phyloP scores from a whole-genome alignment of 148 eudicot species.

The Nepenthes mirabilis region DNA sequence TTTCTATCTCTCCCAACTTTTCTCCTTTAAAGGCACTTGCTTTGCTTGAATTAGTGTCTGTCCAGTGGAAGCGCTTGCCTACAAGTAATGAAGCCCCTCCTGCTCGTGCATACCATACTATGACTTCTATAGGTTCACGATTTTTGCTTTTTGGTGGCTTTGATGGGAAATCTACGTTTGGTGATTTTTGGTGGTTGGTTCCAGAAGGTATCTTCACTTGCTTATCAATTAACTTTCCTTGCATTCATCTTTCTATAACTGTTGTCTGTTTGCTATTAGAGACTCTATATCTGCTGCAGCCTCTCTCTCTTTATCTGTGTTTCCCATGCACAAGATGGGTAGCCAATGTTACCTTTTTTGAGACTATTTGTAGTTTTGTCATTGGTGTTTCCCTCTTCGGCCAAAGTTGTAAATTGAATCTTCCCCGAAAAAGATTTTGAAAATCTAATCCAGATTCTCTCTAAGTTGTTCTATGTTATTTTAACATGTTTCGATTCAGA shows the following conservation, averaged over 20 bases:
- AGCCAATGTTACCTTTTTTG: too few relatives aligned
- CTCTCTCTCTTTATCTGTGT: too few relatives aligned
- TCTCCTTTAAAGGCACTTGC: neutral
- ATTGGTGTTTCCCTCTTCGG: too few relatives aligned
- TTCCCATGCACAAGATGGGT: too few relatives aligned
- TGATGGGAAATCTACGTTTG: conserved; percentile 93
- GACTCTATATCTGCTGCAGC: too few relatives aligned
- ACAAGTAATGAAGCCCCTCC: conserved; percentile 71
- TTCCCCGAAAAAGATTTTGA: too few relatives aligned
- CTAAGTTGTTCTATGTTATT: too few relatives aligned
- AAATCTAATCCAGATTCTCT: too few relatives aligned
- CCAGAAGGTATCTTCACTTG: conserved; percentile 62
- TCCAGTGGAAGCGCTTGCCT: conserved; percentile 79
- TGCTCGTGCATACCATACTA: conserved; percentile 85
- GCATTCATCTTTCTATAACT: neutral
- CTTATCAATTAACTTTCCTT: neutral
- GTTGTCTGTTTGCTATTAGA: too few relatives aligned
- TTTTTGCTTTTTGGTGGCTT: conserved; percentile 90
- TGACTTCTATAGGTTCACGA: conserved; percentile 64
- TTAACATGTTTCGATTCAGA: too few relatives aligned
- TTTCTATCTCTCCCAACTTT: neutral
- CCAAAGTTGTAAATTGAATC: too few relatives aligned
- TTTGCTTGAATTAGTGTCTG: conserved; percentile 40
- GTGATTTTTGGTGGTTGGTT: conserved; percentile 98
- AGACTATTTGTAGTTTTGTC: too few relatives aligned